These are phyloP conservation scores for Kodamaea neixiangensis DNA, from an alignment of 805 yeast species.

Conservation along the genomic window DNA sequence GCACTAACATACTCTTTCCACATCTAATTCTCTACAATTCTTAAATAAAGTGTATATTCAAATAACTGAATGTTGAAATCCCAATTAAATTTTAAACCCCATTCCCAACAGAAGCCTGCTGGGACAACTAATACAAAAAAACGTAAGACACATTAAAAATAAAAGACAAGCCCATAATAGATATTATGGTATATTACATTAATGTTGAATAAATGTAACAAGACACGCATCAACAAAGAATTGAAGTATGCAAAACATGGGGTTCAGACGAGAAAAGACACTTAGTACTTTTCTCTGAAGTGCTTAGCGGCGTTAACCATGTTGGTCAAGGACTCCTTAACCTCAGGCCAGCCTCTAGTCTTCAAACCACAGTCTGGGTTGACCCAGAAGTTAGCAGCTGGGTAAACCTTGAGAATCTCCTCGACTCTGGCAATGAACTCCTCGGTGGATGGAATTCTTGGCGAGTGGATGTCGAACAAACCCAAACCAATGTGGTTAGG, in stretches of 20 bases:
- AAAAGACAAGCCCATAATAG: slow-evolving; percentile 10
- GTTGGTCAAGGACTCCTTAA: slow-evolving; percentile 90
- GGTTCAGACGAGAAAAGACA: slow-evolving; percentile 8
- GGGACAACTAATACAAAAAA: slow-evolving; percentile 13
- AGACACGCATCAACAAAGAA: slow-evolving; percentile 40
- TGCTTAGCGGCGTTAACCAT: slow-evolving; percentile 99
- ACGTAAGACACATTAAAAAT: slow-evolving; percentile 21
- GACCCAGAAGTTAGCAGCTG: slow-evolving; percentile 98
- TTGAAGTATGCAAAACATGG: slow-evolving; percentile 38
- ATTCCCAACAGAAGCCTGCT: slow-evolving; percentile 8
- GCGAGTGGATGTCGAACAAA: slow-evolving; percentile 98
- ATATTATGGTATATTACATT: slow-evolving; percentile 34
- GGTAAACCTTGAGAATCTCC: slow-evolving; percentile 94
- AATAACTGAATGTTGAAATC: slow-evolving; percentile 51
- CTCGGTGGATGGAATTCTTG: slow-evolving; percentile 97
- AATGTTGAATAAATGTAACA: slow-evolving; percentile 52
- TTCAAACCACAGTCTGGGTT: slow-evolving; percentile 99
- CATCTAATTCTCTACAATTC: background rate
- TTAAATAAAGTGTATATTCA: background rate
- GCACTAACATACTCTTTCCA: too few species aligned
- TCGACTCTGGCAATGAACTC: slow-evolving; percentile 93
- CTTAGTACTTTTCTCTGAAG: slow-evolving; percentile 56
- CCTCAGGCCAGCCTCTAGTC: slow-evolving; percentile 99
- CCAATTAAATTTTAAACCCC: slow-evolving; percentile 42
- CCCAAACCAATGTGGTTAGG: slow-evolving; percentile 99